Evolutionary conservation across 176 grass and related monocot species (phyloP), one percentile per base, ranked within the genome.

Genomic region (Aechmea fasciata): DNA sequence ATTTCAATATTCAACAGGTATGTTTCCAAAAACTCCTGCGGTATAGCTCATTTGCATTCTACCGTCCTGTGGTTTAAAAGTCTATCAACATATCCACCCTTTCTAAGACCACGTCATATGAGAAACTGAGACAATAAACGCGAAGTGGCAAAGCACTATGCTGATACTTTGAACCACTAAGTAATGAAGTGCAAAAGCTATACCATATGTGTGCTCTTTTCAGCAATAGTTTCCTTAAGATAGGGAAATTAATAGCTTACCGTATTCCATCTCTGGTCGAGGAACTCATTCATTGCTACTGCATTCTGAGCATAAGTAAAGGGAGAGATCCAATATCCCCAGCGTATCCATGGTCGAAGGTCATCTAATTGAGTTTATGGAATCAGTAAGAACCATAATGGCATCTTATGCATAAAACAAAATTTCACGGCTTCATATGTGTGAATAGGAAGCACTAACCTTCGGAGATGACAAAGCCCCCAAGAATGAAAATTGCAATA

Each of bases 391-490:
- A 41, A 41, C 33, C 33, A 41, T 41, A 7, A 41, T 41, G 33
- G 33, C 49, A 55, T 72, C 20, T 78, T 68, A 14, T 25, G 48
- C 66, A 47, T 73, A 62, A 20, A 25, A 1, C 82, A 65, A 6
- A 3, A 11, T 48, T 71, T 26, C 14, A 47, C 70, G 18, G 13
- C 68, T 72, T n/a, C 14, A 48, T 47, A 47, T 24, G 78, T 84
- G 69, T 11, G 49, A 74, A 68, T 23, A 10, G 15, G 55, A 41
- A 80, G 54, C 54, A 73, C 74, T 80, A 64, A 97, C 94, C 89
- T 97, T 84, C 83, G 66, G 89, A 75, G 87, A 97, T 92, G 71
- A 92, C n/a, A 52, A 83, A 97, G 23, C 94, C 94, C 64, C 84
- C 89, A 75, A 92, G 53, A 51, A 97, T 77, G 71, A 83, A 85